Evolutionary conservation across 805 yeast species (phyloP).

Genomic region (Tanozyma kutaoensis): DNA sequence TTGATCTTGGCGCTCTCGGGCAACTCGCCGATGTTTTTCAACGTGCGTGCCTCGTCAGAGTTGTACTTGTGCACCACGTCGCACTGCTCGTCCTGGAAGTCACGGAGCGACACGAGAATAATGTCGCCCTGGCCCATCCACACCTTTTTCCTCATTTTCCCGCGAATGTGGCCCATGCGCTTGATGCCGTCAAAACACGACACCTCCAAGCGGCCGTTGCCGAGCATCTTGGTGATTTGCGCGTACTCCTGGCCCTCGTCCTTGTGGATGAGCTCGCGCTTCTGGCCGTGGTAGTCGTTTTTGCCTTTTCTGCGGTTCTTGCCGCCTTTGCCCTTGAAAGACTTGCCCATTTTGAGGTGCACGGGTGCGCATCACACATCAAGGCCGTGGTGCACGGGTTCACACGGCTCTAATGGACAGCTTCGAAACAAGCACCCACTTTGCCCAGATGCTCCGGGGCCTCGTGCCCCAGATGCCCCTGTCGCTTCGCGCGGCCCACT

Average conservation of each 20-base stretch:
- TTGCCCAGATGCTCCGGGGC: slow-evolving; percentile 49
- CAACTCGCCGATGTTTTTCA: slow-evolving; percentile 90
- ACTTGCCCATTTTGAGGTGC: slow-evolving; percentile 48
- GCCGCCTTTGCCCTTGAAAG: slow-evolving; percentile 74
- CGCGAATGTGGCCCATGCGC: slow-evolving; percentile 97
- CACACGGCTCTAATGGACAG: slow-evolving; percentile 52
- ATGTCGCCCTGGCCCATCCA: slow-evolving; percentile 99
- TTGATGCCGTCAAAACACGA: slow-evolving; percentile 86
- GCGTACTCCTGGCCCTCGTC: slow-evolving; percentile 99
- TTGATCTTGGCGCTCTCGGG: slow-evolving; percentile 96
- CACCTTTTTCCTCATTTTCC: slow-evolving; percentile 97
- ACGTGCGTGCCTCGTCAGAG: slow-evolving; percentile 95
- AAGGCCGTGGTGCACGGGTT: not conserved
- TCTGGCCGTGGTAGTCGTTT: slow-evolving; percentile 82
- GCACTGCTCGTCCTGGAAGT: slow-evolving; percentile 96
- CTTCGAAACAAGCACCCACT: slow-evolving; percentile 72
- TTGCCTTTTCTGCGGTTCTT: slow-evolving; percentile 97
- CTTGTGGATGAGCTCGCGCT: slow-evolving; percentile 83
- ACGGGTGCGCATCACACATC: not conserved
- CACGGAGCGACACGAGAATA: slow-evolving; percentile 89
- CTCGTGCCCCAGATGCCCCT: slow-evolving; percentile 51
- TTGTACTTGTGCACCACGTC: slow-evolving; percentile 95
- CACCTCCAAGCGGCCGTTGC: slow-evolving; percentile 95
- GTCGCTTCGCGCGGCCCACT: slow-evolving; percentile 38
- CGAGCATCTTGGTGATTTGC: slow-evolving; percentile 95